Conservation (phyloP, 2,329 filamentous ascomycete species). For the Alternaria dauci region DNA sequence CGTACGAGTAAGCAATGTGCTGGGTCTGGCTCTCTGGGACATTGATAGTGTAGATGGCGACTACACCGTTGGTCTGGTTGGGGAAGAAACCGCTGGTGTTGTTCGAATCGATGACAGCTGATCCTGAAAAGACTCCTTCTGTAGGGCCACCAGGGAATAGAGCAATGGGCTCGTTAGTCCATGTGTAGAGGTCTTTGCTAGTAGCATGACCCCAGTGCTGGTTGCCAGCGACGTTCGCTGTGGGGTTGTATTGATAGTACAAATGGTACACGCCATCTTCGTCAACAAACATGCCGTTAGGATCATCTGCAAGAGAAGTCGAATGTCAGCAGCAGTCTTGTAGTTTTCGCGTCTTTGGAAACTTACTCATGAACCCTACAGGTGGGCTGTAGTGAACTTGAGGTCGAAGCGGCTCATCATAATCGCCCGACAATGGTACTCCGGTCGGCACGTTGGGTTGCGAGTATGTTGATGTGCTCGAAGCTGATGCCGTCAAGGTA, state of each 20-base stretch:
- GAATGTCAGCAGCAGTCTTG: not conserved
- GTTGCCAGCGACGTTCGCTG: constrained; percentile 61
- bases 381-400: constrained; percentile 67
- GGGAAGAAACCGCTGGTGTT: constrained; percentile 74
- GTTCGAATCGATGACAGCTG: constrained; percentile 66
- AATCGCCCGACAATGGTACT: constrained; percentile 52
- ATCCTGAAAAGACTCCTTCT: constrained; percentile 63
- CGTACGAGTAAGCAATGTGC: constrained; percentile 67
- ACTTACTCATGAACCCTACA: constrained; percentile 55
- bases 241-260: constrained; percentile 71
- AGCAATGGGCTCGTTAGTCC: constrained; percentile 71
- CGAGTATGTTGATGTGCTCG: constrained; percentile 29
- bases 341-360: not conserved
- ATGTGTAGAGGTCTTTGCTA: constrained; percentile 68
- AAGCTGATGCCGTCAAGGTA: not conserved
- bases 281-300: constrained; percentile 70
- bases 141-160: constrained; percentile 65
- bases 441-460: constrained; percentile 42
- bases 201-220: constrained; percentile 75
- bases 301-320: constrained; percentile 56
- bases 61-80: constrained; percentile 66
- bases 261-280: constrained; percentile 67
- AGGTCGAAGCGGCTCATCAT: constrained; percentile 55
- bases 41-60: constrained; percentile 66
- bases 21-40: constrained; percentile 61